These are phyloP conservation scores for Casuarina glauca DNA, from an alignment of 306 rosid species.

Conservation along the genomic window DNA sequence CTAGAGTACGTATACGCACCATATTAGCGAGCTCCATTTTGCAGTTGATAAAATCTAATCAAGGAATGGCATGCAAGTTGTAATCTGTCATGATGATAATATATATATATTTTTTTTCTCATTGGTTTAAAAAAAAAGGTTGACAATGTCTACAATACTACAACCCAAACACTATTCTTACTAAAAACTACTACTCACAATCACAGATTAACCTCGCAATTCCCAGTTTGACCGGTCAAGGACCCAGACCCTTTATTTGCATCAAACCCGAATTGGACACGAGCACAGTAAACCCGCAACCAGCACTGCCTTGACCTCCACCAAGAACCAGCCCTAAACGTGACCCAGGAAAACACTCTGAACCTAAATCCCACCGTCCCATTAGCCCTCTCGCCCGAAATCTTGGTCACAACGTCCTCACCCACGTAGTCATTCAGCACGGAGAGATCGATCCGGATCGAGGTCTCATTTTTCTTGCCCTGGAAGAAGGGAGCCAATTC, in stretches of 20 bases:
- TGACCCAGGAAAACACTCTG: constrained; percentile 5
- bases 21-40: not conserved
- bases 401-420: not conserved
- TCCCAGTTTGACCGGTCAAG: constrained; percentile 17
- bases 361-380: constrained; percentile 22
- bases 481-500: constrained; percentile 14
- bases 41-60: not conserved
- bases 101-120: not conserved
- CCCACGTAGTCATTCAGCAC: not conserved
- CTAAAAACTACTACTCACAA: not conserved
- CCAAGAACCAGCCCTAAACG: constrained; percentile 15
- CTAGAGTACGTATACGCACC: not conserved
- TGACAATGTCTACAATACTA: not conserved
- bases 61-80: not conserved
- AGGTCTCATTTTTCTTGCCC: constrained; percentile 11
- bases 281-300: constrained; percentile 20
- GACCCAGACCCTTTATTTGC: constrained; percentile 18
- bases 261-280: constrained; percentile 6
- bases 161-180: not conserved
- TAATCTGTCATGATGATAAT: not conserved
- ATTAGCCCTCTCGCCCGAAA: constrained; percentile 13
- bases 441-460: not conserved
- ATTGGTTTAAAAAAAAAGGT: not conserved
- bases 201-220: constrained; percentile 15
- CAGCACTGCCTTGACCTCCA: not conserved